These are phyloP conservation scores for Lactarius sanguifluus DNA, from an alignment of 768 basidiomycete species.

Conservation along the genomic window DNA sequence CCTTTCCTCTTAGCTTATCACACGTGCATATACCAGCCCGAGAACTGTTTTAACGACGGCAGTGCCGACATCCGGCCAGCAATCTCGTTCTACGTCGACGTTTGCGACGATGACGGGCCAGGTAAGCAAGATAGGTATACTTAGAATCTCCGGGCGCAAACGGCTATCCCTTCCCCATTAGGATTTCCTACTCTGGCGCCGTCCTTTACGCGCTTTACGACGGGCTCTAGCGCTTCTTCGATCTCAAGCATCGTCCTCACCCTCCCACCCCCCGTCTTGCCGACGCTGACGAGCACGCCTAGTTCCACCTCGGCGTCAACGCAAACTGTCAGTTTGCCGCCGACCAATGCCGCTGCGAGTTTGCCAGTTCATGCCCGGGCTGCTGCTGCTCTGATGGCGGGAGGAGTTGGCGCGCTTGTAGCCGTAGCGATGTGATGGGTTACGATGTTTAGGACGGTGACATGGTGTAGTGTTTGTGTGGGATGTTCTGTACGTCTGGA, in stretches of 20 bases:
- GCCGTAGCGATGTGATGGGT: background rate
- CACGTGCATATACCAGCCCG: background rate
- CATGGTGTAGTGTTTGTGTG: background rate
- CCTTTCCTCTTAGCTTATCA: background rate
- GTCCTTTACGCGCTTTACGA: background rate
- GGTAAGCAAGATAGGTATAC: background rate
- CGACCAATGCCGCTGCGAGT: conserved; percentile 8
- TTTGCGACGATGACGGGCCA: background rate
- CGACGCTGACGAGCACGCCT: background rate
- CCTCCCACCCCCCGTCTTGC: background rate
- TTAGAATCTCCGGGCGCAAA: background rate
- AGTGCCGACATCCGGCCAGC: background rate
- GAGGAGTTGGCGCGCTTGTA: conserved; percentile 10
- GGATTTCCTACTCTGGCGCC: background rate
- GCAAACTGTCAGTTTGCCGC: background rate
- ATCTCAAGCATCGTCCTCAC: background rate
- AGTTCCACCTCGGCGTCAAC: background rate
- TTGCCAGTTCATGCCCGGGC: background rate
- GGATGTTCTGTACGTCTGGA: background rate
- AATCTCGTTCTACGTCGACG: background rate
- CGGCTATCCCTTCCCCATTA: background rate
- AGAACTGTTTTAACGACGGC: background rate
- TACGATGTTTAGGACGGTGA: background rate
- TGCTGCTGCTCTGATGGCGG: conserved; percentile 10
- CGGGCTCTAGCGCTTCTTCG: background rate